These are phyloP conservation scores for Starmerella vitae DNA, from an alignment of 805 yeast species.

Conservation along the genomic window DNA sequence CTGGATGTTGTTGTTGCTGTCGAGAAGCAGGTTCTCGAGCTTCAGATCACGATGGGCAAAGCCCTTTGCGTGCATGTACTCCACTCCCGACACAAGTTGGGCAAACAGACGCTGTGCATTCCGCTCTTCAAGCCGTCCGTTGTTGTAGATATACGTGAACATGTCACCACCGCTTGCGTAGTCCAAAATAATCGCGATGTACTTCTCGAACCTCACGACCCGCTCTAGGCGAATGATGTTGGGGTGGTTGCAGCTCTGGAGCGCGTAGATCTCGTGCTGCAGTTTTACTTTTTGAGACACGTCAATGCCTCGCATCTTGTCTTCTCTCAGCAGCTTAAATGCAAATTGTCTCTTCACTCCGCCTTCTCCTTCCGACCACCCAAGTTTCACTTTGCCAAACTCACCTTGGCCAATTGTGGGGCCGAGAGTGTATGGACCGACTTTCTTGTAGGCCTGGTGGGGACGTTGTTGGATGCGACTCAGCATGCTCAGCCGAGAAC, in stretches of 20 bases:
- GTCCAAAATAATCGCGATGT: slow-evolving; percentile 90
- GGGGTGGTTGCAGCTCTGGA: slow-evolving; percentile 70
- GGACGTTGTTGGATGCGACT: slow-evolving; percentile 18
- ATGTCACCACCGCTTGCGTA: slow-evolving; percentile 97
- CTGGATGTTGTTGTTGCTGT: slow-evolving; percentile 71
- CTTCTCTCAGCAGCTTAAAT: slow-evolving; percentile 79
- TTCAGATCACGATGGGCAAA: slow-evolving; percentile 67
- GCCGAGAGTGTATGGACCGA: slow-evolving; percentile 83
- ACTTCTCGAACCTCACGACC: slow-evolving; percentile 83
- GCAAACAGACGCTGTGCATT: slow-evolving; percentile 81
- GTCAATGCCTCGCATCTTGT: slow-evolving; percentile 63
- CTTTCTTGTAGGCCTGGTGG: slow-evolving; percentile 32
- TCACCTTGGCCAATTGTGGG: slow-evolving; percentile 96
- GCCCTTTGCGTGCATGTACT: slow-evolving; percentile 73
- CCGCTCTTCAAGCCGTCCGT: slow-evolving; percentile 74
- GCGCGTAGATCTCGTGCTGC: slow-evolving; percentile 83
- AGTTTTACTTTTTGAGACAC: slow-evolving; percentile 79
- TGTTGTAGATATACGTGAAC: slow-evolving; percentile 79
- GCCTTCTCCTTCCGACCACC: slow-evolving; percentile 77
- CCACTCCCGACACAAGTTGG: slow-evolving; percentile 85
- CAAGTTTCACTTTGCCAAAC: slow-evolving; percentile 92
- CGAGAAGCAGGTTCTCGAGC: slow-evolving; percentile 60
- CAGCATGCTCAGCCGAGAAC: slow-evolving; percentile 18
- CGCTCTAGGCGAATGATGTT: slow-evolving; percentile 85
- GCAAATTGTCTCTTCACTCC: slow-evolving; percentile 62